Percentiles rank a stretch among this genome's conserved stretches.
Evolutionary conservation across 331 rosid species (phyloP).

Genomic region (Rhamnella rubrinervis): DNA sequence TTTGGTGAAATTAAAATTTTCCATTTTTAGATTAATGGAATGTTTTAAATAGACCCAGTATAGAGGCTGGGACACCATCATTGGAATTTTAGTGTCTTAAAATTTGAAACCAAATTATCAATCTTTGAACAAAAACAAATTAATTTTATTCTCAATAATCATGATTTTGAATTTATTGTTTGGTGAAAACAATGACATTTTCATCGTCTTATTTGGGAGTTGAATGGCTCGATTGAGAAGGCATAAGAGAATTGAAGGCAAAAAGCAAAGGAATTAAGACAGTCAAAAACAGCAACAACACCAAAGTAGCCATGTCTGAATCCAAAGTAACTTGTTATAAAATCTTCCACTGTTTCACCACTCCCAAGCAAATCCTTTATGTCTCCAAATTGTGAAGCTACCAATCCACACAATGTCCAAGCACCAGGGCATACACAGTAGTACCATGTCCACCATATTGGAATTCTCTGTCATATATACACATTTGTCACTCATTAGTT

Average conservation of each 20-base stretch:
- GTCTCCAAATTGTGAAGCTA: slow-evolving; percentile 25
- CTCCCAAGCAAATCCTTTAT: slow-evolving; percentile 44
- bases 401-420: slow-evolving; percentile 17
- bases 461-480: slow-evolving; percentile 10
- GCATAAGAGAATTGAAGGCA: slow-evolving; percentile 62
- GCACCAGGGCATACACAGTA: slow-evolving; percentile 15
- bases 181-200: not conserved
- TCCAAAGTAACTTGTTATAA: slow-evolving; percentile 58
- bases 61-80: no score
- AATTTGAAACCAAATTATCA: no score
- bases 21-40: no score
- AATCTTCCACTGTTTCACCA: slow-evolving; percentile 61
- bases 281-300: slow-evolving; percentile 53
- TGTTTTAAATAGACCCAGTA: no score
- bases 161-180: no score
- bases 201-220: slow-evolving; percentile 61
- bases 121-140: no score
- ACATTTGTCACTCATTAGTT: no score
- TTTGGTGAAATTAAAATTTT: no score
- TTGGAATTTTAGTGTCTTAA: no score
- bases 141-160: no score
- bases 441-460: slow-evolving; percentile 25
- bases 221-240: slow-evolving; percentile 50
- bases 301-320: slow-evolving; percentile 52
- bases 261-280: slow-evolving; percentile 54